These are phyloP conservation scores for Mucor sp. DNA, from an alignment of 371 early-diverging fungal genomes.

Conservation along the genomic window DNA sequence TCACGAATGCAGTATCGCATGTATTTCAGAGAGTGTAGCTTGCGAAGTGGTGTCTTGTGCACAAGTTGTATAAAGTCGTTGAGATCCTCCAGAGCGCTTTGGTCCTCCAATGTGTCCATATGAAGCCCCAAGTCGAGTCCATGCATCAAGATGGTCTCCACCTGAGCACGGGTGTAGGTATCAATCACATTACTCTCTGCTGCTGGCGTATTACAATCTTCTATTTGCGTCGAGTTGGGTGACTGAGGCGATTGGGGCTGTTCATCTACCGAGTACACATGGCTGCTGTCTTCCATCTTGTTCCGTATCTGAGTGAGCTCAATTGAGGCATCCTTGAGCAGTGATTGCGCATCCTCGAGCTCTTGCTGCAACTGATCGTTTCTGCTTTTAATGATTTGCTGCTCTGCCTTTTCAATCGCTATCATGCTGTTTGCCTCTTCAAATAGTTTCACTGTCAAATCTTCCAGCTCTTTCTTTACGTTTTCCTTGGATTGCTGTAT, in stretches of 20 bases:
- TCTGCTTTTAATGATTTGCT: conserved; percentile 38
- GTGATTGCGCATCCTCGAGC: conserved; percentile 44
- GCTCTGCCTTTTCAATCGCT: conserved; percentile 59
- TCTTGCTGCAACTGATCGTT: conserved; percentile 23
- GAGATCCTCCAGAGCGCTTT: conserved; percentile 70
- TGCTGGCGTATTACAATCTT: background rate
- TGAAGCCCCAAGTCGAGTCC: conserved; percentile 4
- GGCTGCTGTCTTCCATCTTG: conserved; percentile 3
- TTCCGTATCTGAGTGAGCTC: conserved; percentile 66
- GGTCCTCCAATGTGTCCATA: conserved; percentile 46
- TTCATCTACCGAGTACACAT: conserved; percentile 3
- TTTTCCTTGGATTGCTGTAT: conserved; percentile 64
- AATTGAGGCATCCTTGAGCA: conserved; percentile 54
- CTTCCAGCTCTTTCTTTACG: conserved; percentile 73
- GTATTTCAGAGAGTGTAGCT: conserved; percentile 73
- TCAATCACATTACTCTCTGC: conserved; percentile 6
- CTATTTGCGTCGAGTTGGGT: background rate
- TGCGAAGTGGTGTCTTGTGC: conserved; percentile 58
- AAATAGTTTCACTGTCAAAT: conserved; percentile 67
- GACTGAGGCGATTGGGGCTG: conserved; percentile 2
- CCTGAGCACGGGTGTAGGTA: conserved; percentile 24
- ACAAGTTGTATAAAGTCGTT: conserved; percentile 69
- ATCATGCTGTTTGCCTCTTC: conserved; percentile 84
- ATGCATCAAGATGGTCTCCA: conserved; percentile 22
- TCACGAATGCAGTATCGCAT: conserved; percentile 72